phyloP scores from a whole-genome alignment of 2,329 filamentous ascomycete species.

The Tolypocladium capitatum region DNA sequence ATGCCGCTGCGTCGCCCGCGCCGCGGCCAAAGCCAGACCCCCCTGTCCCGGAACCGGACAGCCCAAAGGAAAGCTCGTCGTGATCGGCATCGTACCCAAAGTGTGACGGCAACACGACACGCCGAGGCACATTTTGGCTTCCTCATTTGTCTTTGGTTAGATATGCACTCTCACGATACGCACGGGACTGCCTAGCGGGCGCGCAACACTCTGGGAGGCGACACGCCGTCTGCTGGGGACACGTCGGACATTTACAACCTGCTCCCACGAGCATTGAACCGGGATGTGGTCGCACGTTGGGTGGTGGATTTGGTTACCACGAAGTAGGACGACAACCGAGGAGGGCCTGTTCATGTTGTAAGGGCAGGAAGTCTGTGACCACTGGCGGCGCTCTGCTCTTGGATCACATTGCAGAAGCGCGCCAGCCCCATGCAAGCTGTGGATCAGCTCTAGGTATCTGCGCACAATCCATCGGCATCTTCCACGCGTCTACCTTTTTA shows the following conservation, averaged over 20 bases:
- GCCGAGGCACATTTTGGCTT: background rate
- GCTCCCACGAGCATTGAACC: background rate
- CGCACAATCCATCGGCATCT: background rate
- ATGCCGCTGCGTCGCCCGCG: background rate
- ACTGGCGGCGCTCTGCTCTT: background rate
- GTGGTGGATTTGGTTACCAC: background rate
- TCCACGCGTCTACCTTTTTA: background rate
- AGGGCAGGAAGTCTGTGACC: background rate
- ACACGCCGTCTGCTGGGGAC: background rate
- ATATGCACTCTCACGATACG: background rate
- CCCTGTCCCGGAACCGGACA: background rate
- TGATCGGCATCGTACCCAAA: background rate
- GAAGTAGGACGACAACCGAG: background rate
- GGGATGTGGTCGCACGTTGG: background rate
- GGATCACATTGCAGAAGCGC: background rate
- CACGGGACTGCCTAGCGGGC: background rate
- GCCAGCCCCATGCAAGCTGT: background rate
- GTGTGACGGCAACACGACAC: background rate
- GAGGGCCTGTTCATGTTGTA: background rate
- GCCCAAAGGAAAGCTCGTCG: background rate
- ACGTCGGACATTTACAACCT: background rate
- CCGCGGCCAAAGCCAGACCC: background rate
- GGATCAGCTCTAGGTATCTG: background rate
- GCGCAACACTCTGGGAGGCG: background rate
- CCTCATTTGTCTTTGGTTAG: background rate